phyloP scores from a whole-genome alignment of 1,284 basidiomycete species.

The Cutaneotrichosporon mucoides region DNA sequence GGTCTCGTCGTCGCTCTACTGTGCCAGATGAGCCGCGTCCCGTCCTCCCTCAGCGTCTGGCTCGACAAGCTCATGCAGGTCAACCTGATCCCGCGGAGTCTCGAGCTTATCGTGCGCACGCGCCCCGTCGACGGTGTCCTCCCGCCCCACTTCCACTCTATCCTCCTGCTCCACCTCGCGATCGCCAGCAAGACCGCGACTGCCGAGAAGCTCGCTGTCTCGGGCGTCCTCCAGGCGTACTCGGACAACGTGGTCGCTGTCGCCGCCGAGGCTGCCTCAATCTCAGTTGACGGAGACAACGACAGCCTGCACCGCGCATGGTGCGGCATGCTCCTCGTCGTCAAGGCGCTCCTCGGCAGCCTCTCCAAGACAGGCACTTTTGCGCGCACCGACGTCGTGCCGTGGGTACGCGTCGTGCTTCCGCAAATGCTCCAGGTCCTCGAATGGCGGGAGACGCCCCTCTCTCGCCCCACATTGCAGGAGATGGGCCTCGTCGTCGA shows the following conservation, averaged over 20 bases:
- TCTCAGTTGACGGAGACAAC: conserved; percentile 67
- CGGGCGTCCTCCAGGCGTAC: conserved; percentile 75
- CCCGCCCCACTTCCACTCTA: conserved; percentile 63
- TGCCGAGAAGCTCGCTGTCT: conserved; percentile 78
- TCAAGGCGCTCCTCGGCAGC: conserved; percentile 64
- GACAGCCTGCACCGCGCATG: conserved; percentile 75
- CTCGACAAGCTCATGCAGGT: conserved; percentile 73
- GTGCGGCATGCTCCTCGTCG: conserved; percentile 76
- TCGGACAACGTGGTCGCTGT: conserved; percentile 74
- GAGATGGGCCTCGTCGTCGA: conserved; percentile 74
- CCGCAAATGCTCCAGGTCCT: conserved; percentile 72
- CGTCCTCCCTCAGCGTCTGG: conserved; percentile 54
- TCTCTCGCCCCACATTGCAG: conserved; percentile 68
- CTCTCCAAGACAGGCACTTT: conserved; percentile 59
- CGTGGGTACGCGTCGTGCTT: conserved; percentile 77
- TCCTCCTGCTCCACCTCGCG: conserved; percentile 80
- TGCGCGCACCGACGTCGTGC: conserved; percentile 78
- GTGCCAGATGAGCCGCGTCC: conserved; percentile 31
- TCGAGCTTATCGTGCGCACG: conserved; percentile 67
- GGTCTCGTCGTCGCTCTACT: conserved; percentile 35
- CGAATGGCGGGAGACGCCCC: conserved; percentile 70
- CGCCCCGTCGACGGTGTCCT: conserved; percentile 26
- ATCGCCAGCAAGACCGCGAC: conserved; percentile 71
- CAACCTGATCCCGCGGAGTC: conserved; percentile 69
- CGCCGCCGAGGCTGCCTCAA: conserved; percentile 66